Evolutionary conservation across 1,284 basidiomycete genomes (phyloP), one percentile per base, ranked within the genome.

Genomic region (Apiotrichum montevideense): DNA sequence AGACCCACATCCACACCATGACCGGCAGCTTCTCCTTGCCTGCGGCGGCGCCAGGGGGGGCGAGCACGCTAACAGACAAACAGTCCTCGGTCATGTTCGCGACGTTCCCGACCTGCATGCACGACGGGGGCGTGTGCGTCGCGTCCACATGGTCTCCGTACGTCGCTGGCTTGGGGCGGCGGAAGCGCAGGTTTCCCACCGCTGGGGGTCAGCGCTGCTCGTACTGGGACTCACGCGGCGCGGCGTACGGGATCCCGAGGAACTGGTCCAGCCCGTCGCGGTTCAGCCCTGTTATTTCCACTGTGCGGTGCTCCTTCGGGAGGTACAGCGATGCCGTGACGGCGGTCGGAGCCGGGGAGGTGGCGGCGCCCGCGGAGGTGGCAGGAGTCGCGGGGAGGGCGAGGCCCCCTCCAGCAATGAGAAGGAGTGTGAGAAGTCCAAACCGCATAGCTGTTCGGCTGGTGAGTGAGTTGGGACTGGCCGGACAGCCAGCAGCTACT

Each of bases 151-250:
- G 56, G 14, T 63, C 52, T 39, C 65, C 65, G 56, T 70, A 69
- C 5, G 46, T 40, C 29, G 51, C 39, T 6, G 48, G 35, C 32
- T 66, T 51, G 7, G 73, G 73, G n/a, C 62, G 46, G 3, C 54
- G 71, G 66, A 85, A 81, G 2, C 83, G 73, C 0, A 68, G 61
- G 14, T 62, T 56, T 3, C 64, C 67, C 13, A 81, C 72, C 2
- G 87, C 86, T 33, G 82, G 7, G 8, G 13, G 1, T 2, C 37
- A 39, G 37, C 8, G 13, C 37, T 39, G 13, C 37, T 39, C 37
- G 37, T 39, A 7, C 8, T 39, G 52, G 57, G 13, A 52, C 57
- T 49, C 34, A 59, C 57, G 57, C 3, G 57, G 51, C 42, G 48
- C 45, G 9, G 50, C 57, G 14, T 45, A 59, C 3, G 57, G 57